A percentile compares a stretch with the other conserved stretches of the same genome.
Conservation (phyloP, 768 basidiomycete species). For the Psilocybe azurescens region DNA sequence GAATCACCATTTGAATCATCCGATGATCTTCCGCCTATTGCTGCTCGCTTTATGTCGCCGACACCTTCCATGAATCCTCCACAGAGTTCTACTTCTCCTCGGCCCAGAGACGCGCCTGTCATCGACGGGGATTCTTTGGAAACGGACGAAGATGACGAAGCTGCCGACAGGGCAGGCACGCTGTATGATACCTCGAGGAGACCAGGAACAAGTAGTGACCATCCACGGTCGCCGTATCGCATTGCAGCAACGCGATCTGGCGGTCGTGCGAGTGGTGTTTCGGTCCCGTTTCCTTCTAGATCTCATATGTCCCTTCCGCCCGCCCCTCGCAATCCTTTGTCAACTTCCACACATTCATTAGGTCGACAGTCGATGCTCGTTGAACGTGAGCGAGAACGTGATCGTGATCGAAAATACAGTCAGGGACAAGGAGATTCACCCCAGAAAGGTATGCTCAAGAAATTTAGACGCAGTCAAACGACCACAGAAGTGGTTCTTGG, state of each 20-base stretch:
- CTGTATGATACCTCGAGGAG: slow-evolving; percentile 39
- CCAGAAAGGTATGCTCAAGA: slow-evolving; percentile 64
- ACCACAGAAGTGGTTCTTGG: slow-evolving; percentile 51
- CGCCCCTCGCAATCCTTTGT: slow-evolving; percentile 58
- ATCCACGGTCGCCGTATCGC: slow-evolving; percentile 82
- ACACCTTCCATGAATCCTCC: slow-evolving; percentile 45
- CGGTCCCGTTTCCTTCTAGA: slow-evolving; percentile 79
- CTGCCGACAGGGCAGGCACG: slow-evolving; percentile 57
- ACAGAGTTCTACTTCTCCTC: slow-evolving; percentile 38
- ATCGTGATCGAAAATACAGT: slow-evolving; percentile 55
- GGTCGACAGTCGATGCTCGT: slow-evolving; percentile 67
- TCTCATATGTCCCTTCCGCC: slow-evolving; percentile 82
- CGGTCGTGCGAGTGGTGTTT: slow-evolving; percentile 44
- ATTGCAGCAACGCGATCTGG: slow-evolving; percentile 45
- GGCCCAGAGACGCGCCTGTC: slow-evolving; percentile 62
- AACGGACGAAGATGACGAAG: slow-evolving; percentile 75
- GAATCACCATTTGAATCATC: slow-evolving; percentile 75
- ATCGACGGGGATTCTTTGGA: slow-evolving; percentile 75
- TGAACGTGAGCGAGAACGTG: slow-evolving; percentile 47
- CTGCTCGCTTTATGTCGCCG: slow-evolving; percentile 89
- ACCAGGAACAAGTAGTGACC: slow-evolving; percentile 49
- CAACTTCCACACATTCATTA: slow-evolving; percentile 75
- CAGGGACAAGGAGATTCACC: slow-evolving; percentile 43
- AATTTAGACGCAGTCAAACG: slow-evolving; percentile 70
- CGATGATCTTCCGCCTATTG: slow-evolving; percentile 85